Base-by-base conservation (phyloP, 768 basidiomycete species). In the Omphalotus guepiniiformis region DNA sequence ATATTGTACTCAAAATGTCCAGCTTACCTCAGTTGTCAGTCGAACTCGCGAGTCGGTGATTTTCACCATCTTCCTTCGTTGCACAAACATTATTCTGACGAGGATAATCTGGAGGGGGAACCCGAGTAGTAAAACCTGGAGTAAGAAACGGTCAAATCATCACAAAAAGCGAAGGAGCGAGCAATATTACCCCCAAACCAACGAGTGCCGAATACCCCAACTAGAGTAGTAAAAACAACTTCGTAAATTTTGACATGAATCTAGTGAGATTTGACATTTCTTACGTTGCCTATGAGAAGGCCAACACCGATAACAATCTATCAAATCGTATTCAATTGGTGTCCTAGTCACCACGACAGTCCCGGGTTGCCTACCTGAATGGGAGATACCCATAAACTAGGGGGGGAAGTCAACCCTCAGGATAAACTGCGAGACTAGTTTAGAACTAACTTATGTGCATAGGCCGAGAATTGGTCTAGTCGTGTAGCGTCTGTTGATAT, bases 201-300 rank as follows among this genome's bases (percentile, higher is more conserved):
- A 85, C 84, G 12, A 88, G 71, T 0, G 83, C 84, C 1, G 83
- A 85, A 53, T 79, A 80, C 4, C 85, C 83, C 16, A 88, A 69
- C 73, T 83, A n/a, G 34, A 28, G 40, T 9, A 39, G 29, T 15
- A 38, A 42, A 30, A 35, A 8, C 35, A 12, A 26, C 29, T 35
- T 15, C 30, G 16, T 22, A 21, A 35, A 4, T 43, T 15, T 30
- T 21, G 32, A 27, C 15, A 15, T 16, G n/a, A n/a, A 9, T 5
- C 3, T 6, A 30, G 8, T 4, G n/a, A 28, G 23, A 16, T 28
- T 13, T 6, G 18, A 34, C 9, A 27, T 4, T 8, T 21, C 75
- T 42, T 49, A 81, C 79, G 51, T 73, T 83, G 51, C 69, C 68
- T 19, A 87, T 73, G 35, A 87, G 69, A 5, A 89, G 72, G 1